phyloP scores from a whole-genome alignment of 2,329 filamentous ascomycete genomes.

The Cryphonectria nitschkei region DNA sequence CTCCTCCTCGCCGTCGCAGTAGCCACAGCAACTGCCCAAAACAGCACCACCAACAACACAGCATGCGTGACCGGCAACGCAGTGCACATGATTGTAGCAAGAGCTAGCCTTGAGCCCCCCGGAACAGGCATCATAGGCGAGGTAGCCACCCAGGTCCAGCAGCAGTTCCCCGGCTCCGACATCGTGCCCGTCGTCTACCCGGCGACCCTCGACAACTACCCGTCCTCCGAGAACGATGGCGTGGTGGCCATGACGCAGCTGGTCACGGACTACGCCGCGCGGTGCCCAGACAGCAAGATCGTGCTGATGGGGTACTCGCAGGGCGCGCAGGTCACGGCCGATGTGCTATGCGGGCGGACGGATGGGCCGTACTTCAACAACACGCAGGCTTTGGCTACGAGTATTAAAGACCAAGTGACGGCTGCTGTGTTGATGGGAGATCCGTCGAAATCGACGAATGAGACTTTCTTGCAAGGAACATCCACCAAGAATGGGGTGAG shows the following conservation, averaged over 20 bases:
- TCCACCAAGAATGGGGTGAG: constrained; percentile 33
- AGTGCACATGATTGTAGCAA: constrained; percentile 35
- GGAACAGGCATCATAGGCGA: constrained; percentile 33
- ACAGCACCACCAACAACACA: constrained; percentile 13
- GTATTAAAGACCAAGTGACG: constrained; percentile 26
- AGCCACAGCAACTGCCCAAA: constrained; percentile 17
- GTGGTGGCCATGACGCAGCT: constrained; percentile 29
- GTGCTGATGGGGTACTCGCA: constrained; percentile 36
- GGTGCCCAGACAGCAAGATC: constrained; percentile 33
- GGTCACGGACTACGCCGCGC: constrained; percentile 29
- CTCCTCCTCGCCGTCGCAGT: constrained; percentile 19
- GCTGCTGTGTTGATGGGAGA: constrained; percentile 34
- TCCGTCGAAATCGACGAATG: constrained; percentile 30
- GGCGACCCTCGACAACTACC: constrained; percentile 34
- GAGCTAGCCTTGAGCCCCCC: constrained; percentile 31
- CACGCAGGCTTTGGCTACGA: constrained; percentile 24
- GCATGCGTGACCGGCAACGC: constrained; percentile 30
- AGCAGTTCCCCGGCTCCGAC: constrained; percentile 32
- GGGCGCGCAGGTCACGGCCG: constrained; percentile 35
- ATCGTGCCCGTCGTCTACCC: constrained; percentile 34
- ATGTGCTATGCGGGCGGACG: constrained; percentile 32
- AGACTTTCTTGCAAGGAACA: constrained; percentile 33
- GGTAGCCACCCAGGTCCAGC: constrained; percentile 33
- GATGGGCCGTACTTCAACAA: constrained; percentile 23
- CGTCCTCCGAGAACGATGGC: constrained; percentile 29